phyloP scores from a whole-genome alignment of 345 rosid genomes.

The Aquilaria yunnanensis region DNA sequence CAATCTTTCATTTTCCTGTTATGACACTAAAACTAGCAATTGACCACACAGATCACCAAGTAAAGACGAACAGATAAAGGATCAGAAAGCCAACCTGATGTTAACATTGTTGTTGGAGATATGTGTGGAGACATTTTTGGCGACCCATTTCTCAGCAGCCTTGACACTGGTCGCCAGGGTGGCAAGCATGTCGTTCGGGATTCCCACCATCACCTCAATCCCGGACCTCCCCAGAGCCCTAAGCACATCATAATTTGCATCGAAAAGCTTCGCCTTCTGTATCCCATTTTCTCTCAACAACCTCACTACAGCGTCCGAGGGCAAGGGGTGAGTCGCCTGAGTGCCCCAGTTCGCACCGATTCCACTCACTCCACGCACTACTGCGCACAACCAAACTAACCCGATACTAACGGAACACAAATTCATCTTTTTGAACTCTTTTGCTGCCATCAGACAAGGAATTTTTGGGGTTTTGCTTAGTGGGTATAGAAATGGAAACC shows the following conservation, averaged over 20 bases:
- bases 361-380: constrained; percentile 35
- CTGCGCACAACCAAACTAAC: constrained; percentile 19
- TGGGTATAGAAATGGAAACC: not conserved
- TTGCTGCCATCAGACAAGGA: not conserved
- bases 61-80: not conserved
- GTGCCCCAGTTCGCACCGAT: constrained; percentile 97
- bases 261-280: constrained; percentile 89
- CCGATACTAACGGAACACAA: constrained; percentile 17
- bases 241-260: constrained; percentile 66
- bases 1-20: too few relatives aligned
- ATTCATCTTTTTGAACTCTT: constrained; percentile 3
- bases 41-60: not conserved
- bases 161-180: constrained; percentile 56
- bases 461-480: not conserved
- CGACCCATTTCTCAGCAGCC: constrained; percentile 94
- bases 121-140: constrained; percentile 69
- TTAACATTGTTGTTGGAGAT: constrained; percentile 47
- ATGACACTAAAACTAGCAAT: too few relatives aligned
- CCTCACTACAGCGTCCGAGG: constrained; percentile 67
- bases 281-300: constrained; percentile 64
- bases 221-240: constrained; percentile 62
- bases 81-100: constrained; percentile 53
- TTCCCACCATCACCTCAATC: constrained; percentile 97
- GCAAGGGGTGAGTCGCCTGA: constrained; percentile 69
- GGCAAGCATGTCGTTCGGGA: constrained; percentile 87